phyloP scores from a whole-genome alignment of 2,329 filamentous ascomycete species.

The Tolypocladium paradoxum region DNA sequence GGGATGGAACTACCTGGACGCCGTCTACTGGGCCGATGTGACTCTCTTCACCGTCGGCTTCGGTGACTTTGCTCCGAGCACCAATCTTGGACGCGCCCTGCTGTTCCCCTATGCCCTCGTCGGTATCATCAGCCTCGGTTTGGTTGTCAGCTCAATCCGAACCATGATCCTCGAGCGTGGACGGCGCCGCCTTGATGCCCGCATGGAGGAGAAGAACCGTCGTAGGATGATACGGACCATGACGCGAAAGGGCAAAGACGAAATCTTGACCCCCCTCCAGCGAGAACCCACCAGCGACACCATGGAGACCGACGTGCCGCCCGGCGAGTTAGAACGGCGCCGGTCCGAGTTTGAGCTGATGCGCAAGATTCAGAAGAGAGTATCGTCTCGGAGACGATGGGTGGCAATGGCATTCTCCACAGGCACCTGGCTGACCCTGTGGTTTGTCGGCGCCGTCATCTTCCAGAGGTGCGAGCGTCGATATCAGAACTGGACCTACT shows the following conservation, averaged over 20 bases:
- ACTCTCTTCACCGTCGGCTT: constrained; percentile 56
- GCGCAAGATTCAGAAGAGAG: constrained; percentile 63
- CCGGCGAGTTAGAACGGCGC: constrained; percentile 46
- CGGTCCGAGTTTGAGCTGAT: constrained; percentile 68
- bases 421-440: constrained; percentile 59
- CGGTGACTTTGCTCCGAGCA: constrained; percentile 40
- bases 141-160: constrained; percentile 72
- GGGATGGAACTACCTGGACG: constrained; percentile 65
- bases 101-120: constrained; percentile 76
- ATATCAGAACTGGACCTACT: constrained; percentile 61
- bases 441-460: constrained; percentile 69
- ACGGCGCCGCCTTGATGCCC: constrained; percentile 39
- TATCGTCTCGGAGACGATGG: constrained; percentile 60
- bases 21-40: constrained; percentile 69
- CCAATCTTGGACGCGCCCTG: constrained; percentile 53
- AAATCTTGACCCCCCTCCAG: constrained; percentile 38
- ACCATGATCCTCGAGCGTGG: constrained; percentile 51
- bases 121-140: constrained; percentile 74
- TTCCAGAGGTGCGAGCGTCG: constrained; percentile 46
- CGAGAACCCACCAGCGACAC: constrained; percentile 6
- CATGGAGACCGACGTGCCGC: constrained; percentile 6
- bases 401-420: constrained; percentile 58
- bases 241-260: constrained; percentile 31
- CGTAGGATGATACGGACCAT: constrained; percentile 35
- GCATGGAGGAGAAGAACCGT: constrained; percentile 50